Conservation (phyloP, 805 yeast genomes). For the Candida easanensis region DNA sequence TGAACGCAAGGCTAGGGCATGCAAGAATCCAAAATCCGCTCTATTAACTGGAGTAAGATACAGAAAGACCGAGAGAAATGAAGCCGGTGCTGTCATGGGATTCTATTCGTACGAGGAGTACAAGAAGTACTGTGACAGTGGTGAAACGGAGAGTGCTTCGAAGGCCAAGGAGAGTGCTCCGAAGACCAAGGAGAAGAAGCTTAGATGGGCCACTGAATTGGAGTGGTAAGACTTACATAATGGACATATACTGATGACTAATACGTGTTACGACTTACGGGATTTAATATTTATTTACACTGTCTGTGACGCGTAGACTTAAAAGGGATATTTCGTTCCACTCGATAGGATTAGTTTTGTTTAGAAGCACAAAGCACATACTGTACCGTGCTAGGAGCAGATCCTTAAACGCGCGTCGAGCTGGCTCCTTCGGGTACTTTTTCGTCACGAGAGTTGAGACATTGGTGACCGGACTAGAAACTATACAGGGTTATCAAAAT, state of each 20-base stretch:
- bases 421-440: too few relatives aligned
- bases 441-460: too few relatives aligned
- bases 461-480: too few relatives aligned
- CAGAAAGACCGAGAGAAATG: slow-evolving; percentile 1
- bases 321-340: too few relatives aligned
- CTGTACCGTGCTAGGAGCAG: too few relatives aligned
- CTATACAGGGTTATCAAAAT: too few relatives aligned
- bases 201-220: neutral
- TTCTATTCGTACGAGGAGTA: neutral
- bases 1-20: slow-evolving; percentile 14
- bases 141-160: neutral
- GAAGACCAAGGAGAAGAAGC: neutral
- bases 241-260: neutral
- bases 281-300: too few relatives aligned
- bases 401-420: too few relatives aligned
- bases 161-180: neutral
- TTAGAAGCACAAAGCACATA: too few relatives aligned
- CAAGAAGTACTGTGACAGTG: neutral
- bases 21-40: slow-evolving; percentile 18
- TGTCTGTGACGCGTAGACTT: too few relatives aligned
- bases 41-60: slow-evolving; percentile 19
- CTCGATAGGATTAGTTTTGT: too few relatives aligned
- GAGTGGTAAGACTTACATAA: neutral
- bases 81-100: neutral
- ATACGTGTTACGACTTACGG: neutral